phyloP scores from a whole-genome alignment of 352 stramenopile genomes.

The Phytopythium kandeliae region DNA sequence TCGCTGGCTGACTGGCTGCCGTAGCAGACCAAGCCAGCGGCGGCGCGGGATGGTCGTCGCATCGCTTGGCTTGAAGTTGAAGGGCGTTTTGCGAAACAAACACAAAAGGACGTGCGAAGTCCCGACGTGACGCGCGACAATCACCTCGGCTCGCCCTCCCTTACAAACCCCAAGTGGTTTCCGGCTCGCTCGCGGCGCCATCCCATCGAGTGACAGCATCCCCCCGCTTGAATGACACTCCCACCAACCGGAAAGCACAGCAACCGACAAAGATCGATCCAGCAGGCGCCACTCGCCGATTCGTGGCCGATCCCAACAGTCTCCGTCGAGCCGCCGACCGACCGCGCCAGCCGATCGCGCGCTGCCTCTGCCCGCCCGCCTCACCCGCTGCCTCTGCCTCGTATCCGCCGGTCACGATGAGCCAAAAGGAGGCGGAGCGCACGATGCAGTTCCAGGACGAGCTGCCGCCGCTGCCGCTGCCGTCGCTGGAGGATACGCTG shows the following conservation, averaged over 20 bases:
- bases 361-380: too few relatives aligned
- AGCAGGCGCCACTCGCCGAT: slow-evolving; percentile 3
- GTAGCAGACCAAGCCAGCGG: too few relatives aligned
- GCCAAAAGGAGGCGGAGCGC: slow-evolving; percentile 22
- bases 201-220: background rate
- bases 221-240: background rate
- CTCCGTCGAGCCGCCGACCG: background rate
- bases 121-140: slow-evolving; percentile 6
- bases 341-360: too few relatives aligned
- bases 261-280: slow-evolving; percentile 1
- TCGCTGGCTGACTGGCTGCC: too few relatives aligned
- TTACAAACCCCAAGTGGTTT: slow-evolving; percentile 1
- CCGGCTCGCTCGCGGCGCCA: background rate
- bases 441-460: slow-evolving; percentile 83
- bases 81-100: slow-evolving; percentile 11
- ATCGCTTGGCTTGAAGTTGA: slow-evolving; percentile 6
- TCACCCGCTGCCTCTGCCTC: too few relatives aligned
- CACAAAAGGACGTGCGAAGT: slow-evolving; percentile 7
- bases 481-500: slow-evolving; percentile 91
- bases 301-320: slow-evolving; percentile 1
- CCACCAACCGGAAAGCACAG: background rate
- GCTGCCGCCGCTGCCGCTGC: slow-evolving; percentile 91
- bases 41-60: too few relatives aligned
- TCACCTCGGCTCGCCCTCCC: background rate
- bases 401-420: background rate